phyloP scores from a whole-genome alignment of 352 stramenopile species.

The Pythium guiyangense region DNA sequence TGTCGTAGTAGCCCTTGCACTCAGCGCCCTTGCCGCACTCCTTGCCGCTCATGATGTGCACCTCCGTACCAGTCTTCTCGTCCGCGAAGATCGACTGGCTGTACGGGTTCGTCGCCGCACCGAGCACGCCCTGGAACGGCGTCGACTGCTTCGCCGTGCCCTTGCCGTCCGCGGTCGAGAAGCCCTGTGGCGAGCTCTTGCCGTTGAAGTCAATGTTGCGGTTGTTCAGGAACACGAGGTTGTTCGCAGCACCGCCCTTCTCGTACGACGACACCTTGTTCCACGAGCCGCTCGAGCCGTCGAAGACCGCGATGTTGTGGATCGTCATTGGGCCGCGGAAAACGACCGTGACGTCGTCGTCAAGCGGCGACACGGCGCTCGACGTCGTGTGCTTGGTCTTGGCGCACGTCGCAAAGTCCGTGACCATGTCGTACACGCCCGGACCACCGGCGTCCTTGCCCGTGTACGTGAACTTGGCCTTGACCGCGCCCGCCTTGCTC shows the following conservation, averaged over 20 bases:
- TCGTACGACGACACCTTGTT: constrained; percentile 64
- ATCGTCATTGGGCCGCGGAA: constrained; percentile 70
- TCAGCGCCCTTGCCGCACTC: constrained; percentile 42
- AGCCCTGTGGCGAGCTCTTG: constrained; percentile 50
- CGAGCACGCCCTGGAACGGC: constrained; percentile 47
- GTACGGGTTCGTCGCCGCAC: constrained; percentile 36
- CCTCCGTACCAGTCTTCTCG: constrained; percentile 61
- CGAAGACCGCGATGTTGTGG: constrained; percentile 68
- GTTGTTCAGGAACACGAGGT: constrained; percentile 86
- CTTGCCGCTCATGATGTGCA: constrained; percentile 70
- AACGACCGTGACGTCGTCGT: constrained; percentile 58
- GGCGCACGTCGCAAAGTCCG: constrained; percentile 49
- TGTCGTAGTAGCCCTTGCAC: constrained; percentile 69
- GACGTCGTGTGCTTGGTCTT: constrained; percentile 34
- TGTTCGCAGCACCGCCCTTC: constrained; percentile 39
- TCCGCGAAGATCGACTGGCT: constrained; percentile 41
- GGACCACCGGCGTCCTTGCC: constrained; percentile 45
- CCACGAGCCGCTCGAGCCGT: constrained; percentile 41
- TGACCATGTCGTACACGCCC: constrained; percentile 68
- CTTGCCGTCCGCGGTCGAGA: constrained; percentile 46
- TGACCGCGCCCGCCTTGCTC: constrained; percentile 31
- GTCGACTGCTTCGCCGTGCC: constrained; percentile 31
- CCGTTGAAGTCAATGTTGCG: constrained; percentile 71
- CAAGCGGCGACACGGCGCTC: constrained; percentile 50
- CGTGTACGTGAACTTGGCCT: constrained; percentile 47